phyloP scores from a whole-genome alignment of 768 basidiomycete species.

The Krasilnikovozyma curviuscula region DNA sequence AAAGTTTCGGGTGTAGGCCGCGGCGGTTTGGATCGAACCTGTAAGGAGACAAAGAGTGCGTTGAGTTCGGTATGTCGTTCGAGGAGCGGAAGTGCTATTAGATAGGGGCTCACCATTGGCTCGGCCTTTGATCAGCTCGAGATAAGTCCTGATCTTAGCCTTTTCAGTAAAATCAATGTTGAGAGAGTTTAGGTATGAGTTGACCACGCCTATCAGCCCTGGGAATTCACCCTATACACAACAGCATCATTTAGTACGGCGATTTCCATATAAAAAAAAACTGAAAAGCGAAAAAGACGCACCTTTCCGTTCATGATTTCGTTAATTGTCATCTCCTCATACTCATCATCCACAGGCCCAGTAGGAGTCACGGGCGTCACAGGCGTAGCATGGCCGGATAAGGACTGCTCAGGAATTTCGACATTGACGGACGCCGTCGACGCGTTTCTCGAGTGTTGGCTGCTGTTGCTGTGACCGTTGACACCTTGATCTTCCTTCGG shows the following conservation, averaged over 20 bases:
- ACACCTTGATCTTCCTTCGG: slow-evolving; percentile 7
- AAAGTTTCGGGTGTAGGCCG: slow-evolving; percentile 84
- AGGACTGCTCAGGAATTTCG: neutral
- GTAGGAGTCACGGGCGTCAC: neutral
- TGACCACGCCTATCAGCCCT: slow-evolving; percentile 60
- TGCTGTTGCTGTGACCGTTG: slow-evolving; percentile 1
- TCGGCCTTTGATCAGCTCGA: slow-evolving; percentile 56
- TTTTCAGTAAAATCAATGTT: slow-evolving; percentile 48
- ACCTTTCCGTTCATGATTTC: slow-evolving; percentile 93
- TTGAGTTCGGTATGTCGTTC: too few relatives aligned
- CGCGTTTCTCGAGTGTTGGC: neutral
- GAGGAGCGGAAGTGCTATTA: too few relatives aligned
- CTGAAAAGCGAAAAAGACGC: slow-evolving; percentile 6
- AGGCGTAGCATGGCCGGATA: too few relatives aligned
- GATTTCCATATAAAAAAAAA: neutral
- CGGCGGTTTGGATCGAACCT: slow-evolving; percentile 69
- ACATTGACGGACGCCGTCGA: slow-evolving; percentile 2
- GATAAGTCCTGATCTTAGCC: slow-evolving; percentile 48
- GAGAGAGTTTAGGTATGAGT: slow-evolving; percentile 67
- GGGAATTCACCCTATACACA: slow-evolving; percentile 49
- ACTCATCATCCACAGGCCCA: slow-evolving; percentile 41
- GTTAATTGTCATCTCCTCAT: slow-evolving; percentile 74
- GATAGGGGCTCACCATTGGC: slow-evolving; percentile 66
- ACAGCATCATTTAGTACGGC: too few relatives aligned
- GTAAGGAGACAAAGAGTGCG: neutral